Evolutionary conservation across 768 basidiomycete species (phyloP), one percentile per base, ranked within the genome.

Genomic region (Tulasnella sp.): DNA sequence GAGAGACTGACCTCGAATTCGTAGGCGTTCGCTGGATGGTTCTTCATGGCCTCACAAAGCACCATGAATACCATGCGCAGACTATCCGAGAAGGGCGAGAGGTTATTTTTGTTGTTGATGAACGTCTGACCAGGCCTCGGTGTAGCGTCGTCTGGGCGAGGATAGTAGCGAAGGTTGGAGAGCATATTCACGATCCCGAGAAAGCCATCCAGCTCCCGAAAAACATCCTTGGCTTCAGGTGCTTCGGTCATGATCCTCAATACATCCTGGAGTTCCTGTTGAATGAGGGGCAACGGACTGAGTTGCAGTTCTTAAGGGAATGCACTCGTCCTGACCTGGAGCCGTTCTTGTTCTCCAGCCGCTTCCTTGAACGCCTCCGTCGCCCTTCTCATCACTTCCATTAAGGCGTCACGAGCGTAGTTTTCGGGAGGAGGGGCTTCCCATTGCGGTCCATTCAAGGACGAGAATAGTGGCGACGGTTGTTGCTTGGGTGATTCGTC

Each of bases 161-260:
- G 71, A 53, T 5, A 38, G 34, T 38, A 38, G 34, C 76, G 69
- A 0, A 85, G 69, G 0, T 79, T 80, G 0, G 86, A 84, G 3
- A 92, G 73, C 29, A 85, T 76, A 64, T 80, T 85, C 71, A 89
- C 81, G 30, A 89, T 72, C 9, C 81, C 78, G 19, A 90, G 73
- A 67, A 89, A 90, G 0, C 89, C 89, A 62, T 91, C 89, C 65
- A 85, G 73, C 65, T 89, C 85, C 3, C 89, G 76, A 68, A 92
- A 91, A 19, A 83, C 81, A 58, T 84, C 82, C 68, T 83, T 85
- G 10, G 85, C 85, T 44, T 68, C 72, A 1, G 74, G 67, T 64
- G 86, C 82, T 68, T 87, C 80, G 15, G 75, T 73, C 75, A 90
- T 75, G 22, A 84, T 79, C 15, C 80, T 74, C 55, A 81, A 79